These are phyloP conservation scores for Heliamphora pulchella DNA, from an alignment of 179 eudicot genomes.

Conservation along the genomic window DNA sequence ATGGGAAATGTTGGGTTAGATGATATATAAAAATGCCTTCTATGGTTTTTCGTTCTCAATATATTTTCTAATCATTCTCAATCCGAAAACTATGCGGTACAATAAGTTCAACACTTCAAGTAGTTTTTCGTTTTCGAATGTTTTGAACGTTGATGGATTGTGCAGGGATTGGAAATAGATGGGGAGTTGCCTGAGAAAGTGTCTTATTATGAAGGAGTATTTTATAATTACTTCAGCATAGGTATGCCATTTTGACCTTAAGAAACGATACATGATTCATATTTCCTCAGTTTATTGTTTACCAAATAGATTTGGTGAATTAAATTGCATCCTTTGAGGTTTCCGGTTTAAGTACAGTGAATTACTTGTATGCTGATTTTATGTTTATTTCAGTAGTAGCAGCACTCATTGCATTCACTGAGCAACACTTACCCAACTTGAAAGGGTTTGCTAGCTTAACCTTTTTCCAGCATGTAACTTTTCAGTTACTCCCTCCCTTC, in stretches of 20 bases:
- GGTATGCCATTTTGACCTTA: slow-evolving; percentile 35
- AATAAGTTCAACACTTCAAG: neutral
- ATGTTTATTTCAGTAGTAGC: neutral
- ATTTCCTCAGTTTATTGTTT: neutral
- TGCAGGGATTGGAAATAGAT: slow-evolving; percentile 61
- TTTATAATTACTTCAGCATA: slow-evolving; percentile 92
- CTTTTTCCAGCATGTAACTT: neutral
- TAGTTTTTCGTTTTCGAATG: neutral
- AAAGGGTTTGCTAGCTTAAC: neutral
- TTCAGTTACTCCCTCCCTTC: neutral
- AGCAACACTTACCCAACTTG: neutral
- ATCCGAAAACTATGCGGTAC: no score
- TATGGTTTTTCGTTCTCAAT: no score
- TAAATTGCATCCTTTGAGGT: neutral
- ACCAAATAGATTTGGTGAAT: neutral
- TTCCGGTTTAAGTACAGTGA: neutral
- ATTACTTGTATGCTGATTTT: neutral
- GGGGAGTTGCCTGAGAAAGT: slow-evolving; percentile 65
- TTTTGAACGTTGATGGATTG: slow-evolving; percentile 13
- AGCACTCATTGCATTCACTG: neutral
- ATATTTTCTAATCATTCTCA: no score
- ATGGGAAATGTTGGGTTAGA: neutral
- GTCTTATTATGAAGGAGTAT: slow-evolving; percentile 76
- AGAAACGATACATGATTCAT: neutral
- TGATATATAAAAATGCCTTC: neutral